Conservation (phyloP, 352 stramenopile species). For the Pilasporangium apinafurcum region DNA sequence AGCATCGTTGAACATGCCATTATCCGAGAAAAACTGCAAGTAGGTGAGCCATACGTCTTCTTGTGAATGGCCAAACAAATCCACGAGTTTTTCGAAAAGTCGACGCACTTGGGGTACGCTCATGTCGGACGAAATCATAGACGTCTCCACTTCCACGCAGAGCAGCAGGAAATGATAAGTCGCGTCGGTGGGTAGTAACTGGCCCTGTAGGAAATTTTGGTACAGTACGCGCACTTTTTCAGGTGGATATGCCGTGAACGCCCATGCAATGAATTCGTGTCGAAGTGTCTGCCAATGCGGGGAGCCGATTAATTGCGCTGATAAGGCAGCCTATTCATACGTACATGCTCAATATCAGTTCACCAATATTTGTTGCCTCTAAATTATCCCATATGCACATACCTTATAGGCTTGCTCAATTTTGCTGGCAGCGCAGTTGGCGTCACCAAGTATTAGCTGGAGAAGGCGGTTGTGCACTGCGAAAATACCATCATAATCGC, state of each 20-base stretch:
- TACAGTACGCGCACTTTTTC: conserved; percentile 43
- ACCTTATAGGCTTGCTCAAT: conserved; percentile 49
- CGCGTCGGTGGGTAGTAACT: conserved; percentile 49
- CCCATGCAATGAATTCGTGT: conserved; percentile 63
- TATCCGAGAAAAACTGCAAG: conserved; percentile 48
- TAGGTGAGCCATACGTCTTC: conserved; percentile 77
- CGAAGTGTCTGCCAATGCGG: conserved; percentile 47
- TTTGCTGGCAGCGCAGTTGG: conserved; percentile 4
- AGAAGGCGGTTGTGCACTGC: conserved; percentile 42
- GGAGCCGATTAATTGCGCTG: conserved; percentile 34
- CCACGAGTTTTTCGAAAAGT: conserved; percentile 81
- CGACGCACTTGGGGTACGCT: conserved; percentile 36
- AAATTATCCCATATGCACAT: too few relatives aligned
- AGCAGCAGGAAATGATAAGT: conserved; percentile 62
- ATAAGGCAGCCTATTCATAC: conserved; percentile 41
- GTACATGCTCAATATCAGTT: too few relatives aligned
- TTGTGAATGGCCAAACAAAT: conserved; percentile 50
- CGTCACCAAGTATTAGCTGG: conserved; percentile 38
- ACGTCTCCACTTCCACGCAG: conserved; percentile 71
- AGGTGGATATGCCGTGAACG: conserved; percentile 19
- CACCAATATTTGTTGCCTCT: too few relatives aligned
- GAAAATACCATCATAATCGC: conserved; percentile 39
- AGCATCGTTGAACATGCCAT: conserved; percentile 39
- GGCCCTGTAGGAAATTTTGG: conserved; percentile 62
- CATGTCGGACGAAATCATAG: conserved; percentile 17